phyloP scores from a whole-genome alignment of 2,329 filamentous ascomycete species.

The Pestalotiopsis sp. region DNA sequence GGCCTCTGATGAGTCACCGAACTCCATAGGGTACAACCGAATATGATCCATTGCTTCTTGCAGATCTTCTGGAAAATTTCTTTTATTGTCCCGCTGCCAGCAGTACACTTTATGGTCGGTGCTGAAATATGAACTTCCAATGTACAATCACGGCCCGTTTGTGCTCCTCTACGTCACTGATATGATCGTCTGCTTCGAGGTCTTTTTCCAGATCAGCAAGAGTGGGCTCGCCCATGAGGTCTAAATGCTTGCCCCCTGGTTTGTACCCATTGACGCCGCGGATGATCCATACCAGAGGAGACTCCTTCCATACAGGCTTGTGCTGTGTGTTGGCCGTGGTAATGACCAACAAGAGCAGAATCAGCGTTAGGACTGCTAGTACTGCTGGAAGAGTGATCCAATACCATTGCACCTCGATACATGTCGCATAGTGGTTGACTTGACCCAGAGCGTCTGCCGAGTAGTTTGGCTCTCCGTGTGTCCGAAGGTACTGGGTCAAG shows the following conservation, averaged over 20 bases:
- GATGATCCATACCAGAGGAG: slow-evolving; percentile 2
- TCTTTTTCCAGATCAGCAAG: neutral
- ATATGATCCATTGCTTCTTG: neutral
- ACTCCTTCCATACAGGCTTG: slow-evolving; percentile 9
- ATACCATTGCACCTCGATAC: slow-evolving; percentile 10
- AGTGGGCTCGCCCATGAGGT: neutral
- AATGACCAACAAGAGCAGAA: neutral
- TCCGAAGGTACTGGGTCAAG: slow-evolving; percentile 3
- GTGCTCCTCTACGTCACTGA: neutral
- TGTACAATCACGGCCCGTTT: neutral
- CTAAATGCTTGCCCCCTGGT: neutral
- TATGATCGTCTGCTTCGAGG: neutral
- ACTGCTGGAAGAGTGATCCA: slow-evolving; percentile 7
- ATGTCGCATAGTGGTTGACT: neutral
- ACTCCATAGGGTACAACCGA: neutral
- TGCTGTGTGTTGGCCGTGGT: neutral
- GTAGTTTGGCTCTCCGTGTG: neutral
- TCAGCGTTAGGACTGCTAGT: neutral
- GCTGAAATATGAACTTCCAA: neutral
- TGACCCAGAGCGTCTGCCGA: neutral
- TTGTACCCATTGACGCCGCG: neutral
- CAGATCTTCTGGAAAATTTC: too few species aligned
- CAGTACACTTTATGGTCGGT: neutral
- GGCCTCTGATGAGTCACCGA: neutral
- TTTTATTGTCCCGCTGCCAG: neutral